phyloP scores from a whole-genome alignment of 768 basidiomycete genomes.

The Guyanaporus albipodus region DNA sequence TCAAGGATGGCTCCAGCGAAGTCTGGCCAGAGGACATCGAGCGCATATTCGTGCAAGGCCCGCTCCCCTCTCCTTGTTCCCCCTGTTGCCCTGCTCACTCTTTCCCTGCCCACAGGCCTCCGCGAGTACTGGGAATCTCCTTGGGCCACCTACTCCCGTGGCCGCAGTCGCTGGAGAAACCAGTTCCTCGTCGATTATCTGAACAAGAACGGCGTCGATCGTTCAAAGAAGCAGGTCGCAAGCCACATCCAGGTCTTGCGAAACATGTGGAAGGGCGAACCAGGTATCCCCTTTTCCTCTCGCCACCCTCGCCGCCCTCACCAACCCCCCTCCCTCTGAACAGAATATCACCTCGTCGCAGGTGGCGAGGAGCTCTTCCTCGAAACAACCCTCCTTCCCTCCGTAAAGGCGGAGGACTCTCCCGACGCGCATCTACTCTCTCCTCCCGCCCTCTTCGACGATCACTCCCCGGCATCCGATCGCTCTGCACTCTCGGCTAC shows the following conservation, averaged over 20 bases:
- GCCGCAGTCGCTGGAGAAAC: conserved; percentile 78
- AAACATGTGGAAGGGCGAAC: conserved; percentile 86
- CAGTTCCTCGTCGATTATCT: conserved; percentile 84
- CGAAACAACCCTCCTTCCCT: conserved; percentile 44
- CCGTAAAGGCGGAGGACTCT: conserved; percentile 55
- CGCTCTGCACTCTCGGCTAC: conserved; percentile 29
- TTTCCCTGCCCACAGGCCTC: conserved; percentile 54
- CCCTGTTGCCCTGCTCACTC: conserved; percentile 2
- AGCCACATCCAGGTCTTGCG: conserved; percentile 81
- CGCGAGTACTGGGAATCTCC: conserved; percentile 77
- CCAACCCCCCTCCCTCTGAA: conserved; percentile 6
- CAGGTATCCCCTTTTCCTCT: conserved; percentile 43
- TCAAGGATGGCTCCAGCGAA: conserved; percentile 74
- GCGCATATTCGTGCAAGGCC: conserved; percentile 73
- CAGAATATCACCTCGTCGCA: conserved; percentile 76
- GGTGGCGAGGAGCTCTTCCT: conserved; percentile 71
- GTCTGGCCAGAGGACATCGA: conserved; percentile 84
- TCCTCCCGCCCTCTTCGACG: conserved; percentile 33
- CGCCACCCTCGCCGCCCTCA: neutral
- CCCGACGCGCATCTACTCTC: conserved; percentile 41
- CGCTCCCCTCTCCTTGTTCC: neutral
- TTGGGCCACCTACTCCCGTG: conserved; percentile 75
- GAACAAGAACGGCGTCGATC: conserved; percentile 60
- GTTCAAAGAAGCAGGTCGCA: conserved; percentile 87
- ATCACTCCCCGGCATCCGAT: conserved; percentile 32